A percentile compares a stretch with the other conserved stretches of the same genome.
phyloP scores from a whole-genome alignment of 495 filamentous ascomycete species.

The Xylaria bambusicola region DNA sequence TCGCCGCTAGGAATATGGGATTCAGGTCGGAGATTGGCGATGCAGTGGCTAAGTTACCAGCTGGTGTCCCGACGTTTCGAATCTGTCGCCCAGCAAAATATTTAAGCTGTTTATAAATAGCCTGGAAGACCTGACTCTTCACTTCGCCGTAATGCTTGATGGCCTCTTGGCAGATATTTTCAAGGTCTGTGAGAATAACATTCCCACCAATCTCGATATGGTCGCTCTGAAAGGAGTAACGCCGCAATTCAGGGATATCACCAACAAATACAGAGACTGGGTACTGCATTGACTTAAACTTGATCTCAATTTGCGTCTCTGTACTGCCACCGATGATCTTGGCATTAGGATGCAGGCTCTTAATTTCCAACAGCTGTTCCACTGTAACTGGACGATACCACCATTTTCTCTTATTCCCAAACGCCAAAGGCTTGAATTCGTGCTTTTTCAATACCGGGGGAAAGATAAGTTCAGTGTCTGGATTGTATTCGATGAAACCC shows the following conservation, averaged over 20 bases:
- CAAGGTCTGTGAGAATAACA: slow-evolving; percentile 82
- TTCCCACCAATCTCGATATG: slow-evolving; percentile 89
- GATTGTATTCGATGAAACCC: slow-evolving; percentile 89
- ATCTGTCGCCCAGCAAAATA: slow-evolving; percentile 98
- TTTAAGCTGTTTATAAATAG: slow-evolving; percentile 75
- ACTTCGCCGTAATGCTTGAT: slow-evolving; percentile 74
- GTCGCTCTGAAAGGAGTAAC: slow-evolving; percentile 77
- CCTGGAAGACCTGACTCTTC: slow-evolving; percentile 70
- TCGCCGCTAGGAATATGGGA: slow-evolving; percentile 87
- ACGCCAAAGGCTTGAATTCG: slow-evolving; percentile 75
- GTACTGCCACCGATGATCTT: slow-evolving; percentile 96
- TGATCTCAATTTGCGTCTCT: slow-evolving; percentile 97
- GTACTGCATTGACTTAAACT: slow-evolving; percentile 95
- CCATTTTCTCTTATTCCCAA: slow-evolving; percentile 91
- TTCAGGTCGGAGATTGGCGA: slow-evolving; percentile 97
- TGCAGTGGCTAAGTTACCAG: slow-evolving; percentile 92
- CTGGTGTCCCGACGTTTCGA: slow-evolving; percentile 93
- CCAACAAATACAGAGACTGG: slow-evolving; percentile 87
- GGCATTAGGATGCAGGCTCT: slow-evolving; percentile 76
- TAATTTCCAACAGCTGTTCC: slow-evolving; percentile 87
- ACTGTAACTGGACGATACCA: slow-evolving; percentile 92
- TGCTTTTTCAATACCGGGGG: slow-evolving; percentile 82
- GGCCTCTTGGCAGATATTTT: slow-evolving; percentile 71
- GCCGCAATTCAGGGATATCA: slow-evolving; percentile 83
- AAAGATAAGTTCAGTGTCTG: slow-evolving; percentile 94